Evolutionary conservation across 2,329 filamentous ascomycete genomes (phyloP), one percentile per base, ranked within the genome.

Genomic region (Trichoderma simmonsii): DNA sequence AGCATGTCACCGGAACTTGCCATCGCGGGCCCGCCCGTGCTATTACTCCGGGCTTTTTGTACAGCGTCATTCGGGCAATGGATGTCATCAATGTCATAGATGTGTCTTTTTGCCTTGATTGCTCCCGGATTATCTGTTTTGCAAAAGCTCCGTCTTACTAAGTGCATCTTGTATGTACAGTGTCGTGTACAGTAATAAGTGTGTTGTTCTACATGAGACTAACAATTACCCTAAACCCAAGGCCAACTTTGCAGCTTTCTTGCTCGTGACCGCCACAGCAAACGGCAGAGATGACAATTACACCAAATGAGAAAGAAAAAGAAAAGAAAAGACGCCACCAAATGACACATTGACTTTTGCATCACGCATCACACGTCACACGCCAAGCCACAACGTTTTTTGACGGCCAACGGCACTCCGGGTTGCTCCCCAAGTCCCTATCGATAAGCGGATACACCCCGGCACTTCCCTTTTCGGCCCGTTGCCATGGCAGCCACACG

Each of bases 401-500:
- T 43, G 39, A 43, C 39, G n/a, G 43, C 43, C 43, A 51, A 21
- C 43, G 43, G 43, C 43, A n/a, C 18, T 21, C 3, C 43, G n/a
- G 18, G 57, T 18, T 51, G 64, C 43, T 39, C 26, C 61, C 21
- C 48, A 15, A 4, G n/a, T 12, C 32, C 7, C 51, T 75, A 76
- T 75, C 75, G 75, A 76, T 75, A 74, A 54, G n/a, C 32, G 77
- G 75, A 39, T 73, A 68, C 74, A 75, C 73, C 43, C 72, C 77
- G 75, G 77, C 66, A 67, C 21, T 32, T 54, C 32, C 32, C 30
- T 4, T 9, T 30, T 36, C 28, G 3, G 56, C 24, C 28, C 71
- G 81, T 83, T 82, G 81, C 81, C 78, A 80, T 83, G 80, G 78
- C 81, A 82, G 75, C 81, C 34, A 28, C 67, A 62, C 73, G 43